Conservation (phyloP, 106 monocot genomes). For the Dendrobium nobile region DNA sequence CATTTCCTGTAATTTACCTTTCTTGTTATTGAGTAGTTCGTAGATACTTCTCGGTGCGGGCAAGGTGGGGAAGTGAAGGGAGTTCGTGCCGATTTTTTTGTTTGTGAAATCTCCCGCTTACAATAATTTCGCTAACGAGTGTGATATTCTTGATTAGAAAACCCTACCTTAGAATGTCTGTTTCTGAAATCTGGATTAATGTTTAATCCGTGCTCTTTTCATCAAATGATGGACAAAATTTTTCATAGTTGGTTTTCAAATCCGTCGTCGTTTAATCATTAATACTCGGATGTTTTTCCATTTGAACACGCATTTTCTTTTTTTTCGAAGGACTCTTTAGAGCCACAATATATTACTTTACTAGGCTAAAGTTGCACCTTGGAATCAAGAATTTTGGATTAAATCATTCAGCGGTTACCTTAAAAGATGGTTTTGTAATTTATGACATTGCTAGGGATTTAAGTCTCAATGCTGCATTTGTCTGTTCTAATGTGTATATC, state of each 20-base stretch:
- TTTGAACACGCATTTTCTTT: neutral
- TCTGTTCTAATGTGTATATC: too few relatives aligned
- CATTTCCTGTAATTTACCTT: neutral
- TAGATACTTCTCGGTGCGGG: neutral
- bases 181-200: neutral
- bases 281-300: neutral
- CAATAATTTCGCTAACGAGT: neutral
- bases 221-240: neutral
- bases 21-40: neutral
- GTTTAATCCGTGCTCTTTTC: neutral
- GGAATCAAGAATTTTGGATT: neutral
- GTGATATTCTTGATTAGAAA: neutral
- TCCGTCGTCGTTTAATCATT: neutral
- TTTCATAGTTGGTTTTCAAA: neutral
- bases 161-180: neutral
- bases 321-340: neutral
- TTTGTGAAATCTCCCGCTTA: neutral
- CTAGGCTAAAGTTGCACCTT: neutral
- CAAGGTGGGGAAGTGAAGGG: neutral
- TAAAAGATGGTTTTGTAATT: too few relatives aligned
- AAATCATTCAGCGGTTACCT: too few relatives aligned
- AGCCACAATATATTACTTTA: neutral
- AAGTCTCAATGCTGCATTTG: too few relatives aligned
- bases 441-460: too few relatives aligned
- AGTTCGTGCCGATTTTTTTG: neutral